Conservation (phyloP, 2,329 filamentous ascomycete species). For the Verticillium isaacii region DNA sequence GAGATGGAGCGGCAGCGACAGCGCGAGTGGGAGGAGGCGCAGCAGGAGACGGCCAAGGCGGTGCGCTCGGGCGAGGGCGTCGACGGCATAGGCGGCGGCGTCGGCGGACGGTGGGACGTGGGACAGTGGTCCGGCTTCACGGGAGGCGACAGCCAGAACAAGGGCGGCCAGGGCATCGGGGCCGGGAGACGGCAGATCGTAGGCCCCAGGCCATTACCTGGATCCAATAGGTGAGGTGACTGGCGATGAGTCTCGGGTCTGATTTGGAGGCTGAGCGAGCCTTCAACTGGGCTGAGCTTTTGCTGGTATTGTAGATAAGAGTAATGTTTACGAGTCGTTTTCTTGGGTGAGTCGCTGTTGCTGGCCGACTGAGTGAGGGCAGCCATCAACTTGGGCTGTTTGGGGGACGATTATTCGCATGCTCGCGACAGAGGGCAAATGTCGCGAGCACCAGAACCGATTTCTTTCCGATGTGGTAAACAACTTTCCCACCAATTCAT, state of each 20-base stretch:
- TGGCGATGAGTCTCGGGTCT: background rate
- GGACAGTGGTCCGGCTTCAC: conserved; percentile 71
- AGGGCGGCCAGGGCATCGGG: conserved; percentile 60
- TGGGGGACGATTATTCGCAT: too few species aligned
- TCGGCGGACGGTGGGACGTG: conserved; percentile 69
- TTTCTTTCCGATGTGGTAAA: too few species aligned
- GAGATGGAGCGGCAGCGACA: conserved; percentile 73
- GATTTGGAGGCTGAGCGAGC: too few species aligned
- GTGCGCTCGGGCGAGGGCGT: conserved; percentile 45
- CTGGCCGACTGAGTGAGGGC: background rate
- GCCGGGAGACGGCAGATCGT: conserved; percentile 72
- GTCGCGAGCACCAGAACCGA: too few species aligned
- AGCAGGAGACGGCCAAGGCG: conserved; percentile 57
- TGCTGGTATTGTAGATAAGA: background rate
- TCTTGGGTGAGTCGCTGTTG: background rate
- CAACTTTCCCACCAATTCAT: too few species aligned
- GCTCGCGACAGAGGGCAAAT: too few species aligned
- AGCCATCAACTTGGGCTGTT: background rate
- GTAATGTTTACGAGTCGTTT: background rate
- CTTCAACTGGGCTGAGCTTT: background rate
- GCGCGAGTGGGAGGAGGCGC: conserved; percentile 73
- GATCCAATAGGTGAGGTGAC: background rate
- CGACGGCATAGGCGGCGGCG: conserved; percentile 62
- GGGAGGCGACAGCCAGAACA: conserved; percentile 71
- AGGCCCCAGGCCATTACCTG: conserved; percentile 65